These are phyloP conservation scores for Yarrowia sp. DNA, from an alignment of 805 yeast species.

Conservation along the genomic window DNA sequence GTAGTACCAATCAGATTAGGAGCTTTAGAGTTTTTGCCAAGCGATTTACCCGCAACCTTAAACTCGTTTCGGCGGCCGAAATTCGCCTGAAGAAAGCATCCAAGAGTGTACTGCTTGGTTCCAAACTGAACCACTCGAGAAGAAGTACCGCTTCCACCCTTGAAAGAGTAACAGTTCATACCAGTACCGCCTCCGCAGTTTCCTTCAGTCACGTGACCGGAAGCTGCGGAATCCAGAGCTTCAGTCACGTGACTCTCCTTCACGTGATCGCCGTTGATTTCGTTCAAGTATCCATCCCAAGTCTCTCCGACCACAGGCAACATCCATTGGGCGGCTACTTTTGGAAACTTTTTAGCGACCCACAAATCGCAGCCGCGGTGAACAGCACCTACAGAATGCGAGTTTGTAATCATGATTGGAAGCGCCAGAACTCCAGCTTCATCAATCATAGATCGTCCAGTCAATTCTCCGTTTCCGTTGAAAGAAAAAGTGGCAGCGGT, in stretches of 20 bases:
- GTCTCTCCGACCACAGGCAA: conserved; percentile 12
- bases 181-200: conserved; percentile 13
- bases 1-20: conserved; percentile 18
- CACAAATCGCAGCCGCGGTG: conserved; percentile 1
- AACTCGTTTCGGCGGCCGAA: conserved; percentile 8
- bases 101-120: not conserved
- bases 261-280: conserved; percentile 18
- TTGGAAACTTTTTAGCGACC: conserved; percentile 1
- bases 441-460: conserved; percentile 15
- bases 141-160: conserved; percentile 3
- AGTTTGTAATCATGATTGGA: not conserved
- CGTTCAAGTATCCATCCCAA: conserved; percentile 17
- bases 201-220: not conserved
- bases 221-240: not conserved
- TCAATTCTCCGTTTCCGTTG: conserved; percentile 14
- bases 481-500: conserved; percentile 5
- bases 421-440: conserved; percentile 8
- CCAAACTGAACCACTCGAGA: not conserved
- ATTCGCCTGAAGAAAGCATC: conserved; percentile 4
- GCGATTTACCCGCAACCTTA: not conserved
- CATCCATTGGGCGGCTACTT: conserved; percentile 18
- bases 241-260: not conserved
- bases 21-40: not conserved
- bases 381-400: not conserved
- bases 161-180: conserved; percentile 20